Base-by-base conservation (phyloP, 2,329 filamentous ascomycete genomes). In the Pseudocercospora fijiensis region DNA sequence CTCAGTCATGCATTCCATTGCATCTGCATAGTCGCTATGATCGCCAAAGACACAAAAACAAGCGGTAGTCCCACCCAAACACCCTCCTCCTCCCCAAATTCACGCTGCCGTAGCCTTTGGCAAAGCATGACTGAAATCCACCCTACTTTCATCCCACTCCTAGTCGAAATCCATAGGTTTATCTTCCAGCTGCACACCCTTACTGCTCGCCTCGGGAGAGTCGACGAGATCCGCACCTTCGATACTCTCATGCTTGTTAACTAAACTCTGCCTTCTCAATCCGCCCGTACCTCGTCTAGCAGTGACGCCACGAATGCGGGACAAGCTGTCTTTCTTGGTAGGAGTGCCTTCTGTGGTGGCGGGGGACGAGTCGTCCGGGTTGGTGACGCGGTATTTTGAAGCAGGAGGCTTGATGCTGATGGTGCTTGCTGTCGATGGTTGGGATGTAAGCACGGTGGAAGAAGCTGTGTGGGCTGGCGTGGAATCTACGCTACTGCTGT, bases 161-260 rank as follows among this genome's bases (percentile, higher is more conserved):
- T 74, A 90, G 77, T 91, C 88, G 78, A 75, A 75, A 63, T 91
- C 88, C 88, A 92, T 91, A n/a, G 89, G 87, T 77, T 85, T 88
- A 75, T 92, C 90, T 72, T 86, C 86, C 72, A 92, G 80, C 69
- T 87, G 88, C 47, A 92, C 88, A 6, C 88, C 86, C 77, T 78
- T 67, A 5, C 66, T 78, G 76, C 64, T 76, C 75, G 67, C 80
- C 77, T 63, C 74, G 2, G 68, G 64, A 22, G 66, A 66, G 26
- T 71, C 64, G 4, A 63, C 62, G 5, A 66, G 58, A 3, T 67
- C 62, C 4, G 58, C 65, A 8, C 58, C 57, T 30, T 67, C 66
- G 8, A 61, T 58, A 28, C 65, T 71, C 55, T 74, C 74, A 28
- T 68, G 60, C 60, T 73, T 63, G 51, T 74, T 71, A 47, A 76